Percentiles rank a stretch among this genome's conserved stretches.
phyloP scores from a whole-genome alignment of 2,329 filamentous ascomycete species.

The Aspergillus pseudoviridinutans region DNA sequence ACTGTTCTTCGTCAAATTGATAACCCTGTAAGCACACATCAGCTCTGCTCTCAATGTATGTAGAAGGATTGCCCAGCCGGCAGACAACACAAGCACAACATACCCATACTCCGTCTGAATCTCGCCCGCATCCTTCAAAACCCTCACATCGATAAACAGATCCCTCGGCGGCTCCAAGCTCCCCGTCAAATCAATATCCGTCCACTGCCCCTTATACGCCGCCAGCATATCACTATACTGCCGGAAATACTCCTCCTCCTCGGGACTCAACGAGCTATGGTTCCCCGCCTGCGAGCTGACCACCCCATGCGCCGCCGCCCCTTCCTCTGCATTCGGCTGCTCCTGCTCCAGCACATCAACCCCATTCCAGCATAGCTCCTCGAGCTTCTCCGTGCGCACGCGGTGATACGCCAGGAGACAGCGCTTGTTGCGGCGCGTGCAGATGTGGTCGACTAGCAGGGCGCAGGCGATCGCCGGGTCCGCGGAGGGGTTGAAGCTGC shows the following conservation, averaged over 20 bases:
- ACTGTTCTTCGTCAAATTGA: constrained; percentile 95
- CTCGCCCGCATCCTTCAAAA: constrained; percentile 94
- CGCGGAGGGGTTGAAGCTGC: constrained; percentile 77
- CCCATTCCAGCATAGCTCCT: constrained; percentile 90
- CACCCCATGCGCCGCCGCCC: constrained; percentile 24
- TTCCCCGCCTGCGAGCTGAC: constrained; percentile 44
- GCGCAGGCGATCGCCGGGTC: constrained; percentile 83
- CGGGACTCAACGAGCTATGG: constrained; percentile 78
- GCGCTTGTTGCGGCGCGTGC: constrained; percentile 93
- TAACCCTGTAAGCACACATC: constrained; percentile 58
- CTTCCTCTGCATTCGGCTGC: constrained; percentile 49
- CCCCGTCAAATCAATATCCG: constrained; percentile 91
- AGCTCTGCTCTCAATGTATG: constrained; percentile 10
- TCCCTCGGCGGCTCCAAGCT: constrained; percentile 91
- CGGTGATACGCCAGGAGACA: constrained; percentile 93
- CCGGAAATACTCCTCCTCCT: constrained; percentile 93
- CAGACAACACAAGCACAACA: constrained; percentile 30
- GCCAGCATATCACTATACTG: constrained; percentile 88
- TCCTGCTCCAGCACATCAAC: constrained; percentile 71
- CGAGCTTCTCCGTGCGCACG: constrained; percentile 83
- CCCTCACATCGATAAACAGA: constrained; percentile 92
- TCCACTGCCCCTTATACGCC: constrained; percentile 98
- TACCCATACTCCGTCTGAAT: constrained; percentile 99
- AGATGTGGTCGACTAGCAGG: constrained; percentile 86
- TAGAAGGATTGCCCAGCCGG: background rate